These are phyloP conservation scores for Pachysandra terminalis DNA, from an alignment of 164 flowering plant species.

Conservation along the genomic window DNA sequence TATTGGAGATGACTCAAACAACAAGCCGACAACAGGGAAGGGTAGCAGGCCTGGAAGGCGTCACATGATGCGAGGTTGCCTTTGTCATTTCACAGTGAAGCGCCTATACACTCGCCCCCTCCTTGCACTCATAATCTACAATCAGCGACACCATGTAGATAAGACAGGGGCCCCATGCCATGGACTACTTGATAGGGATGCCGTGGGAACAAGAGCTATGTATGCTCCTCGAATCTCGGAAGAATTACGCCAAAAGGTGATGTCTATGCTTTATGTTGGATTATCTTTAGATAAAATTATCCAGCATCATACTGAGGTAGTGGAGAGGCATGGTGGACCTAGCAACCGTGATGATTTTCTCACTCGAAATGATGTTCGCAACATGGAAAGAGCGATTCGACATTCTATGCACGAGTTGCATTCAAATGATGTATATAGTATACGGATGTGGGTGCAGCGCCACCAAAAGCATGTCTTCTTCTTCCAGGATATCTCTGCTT, in stretches of 20 bases:
- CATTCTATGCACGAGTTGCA: conserved; percentile 38
- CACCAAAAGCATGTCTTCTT: conserved; percentile 42
- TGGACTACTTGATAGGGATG: conserved; percentile 52
- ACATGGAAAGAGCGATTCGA: conserved; percentile 43
- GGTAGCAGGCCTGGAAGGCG: conserved; percentile 64
- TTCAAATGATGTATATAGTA: conserved; percentile 30
- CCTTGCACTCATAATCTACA: conserved; percentile 56
- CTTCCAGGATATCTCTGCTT: conserved; percentile 31
- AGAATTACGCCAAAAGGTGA: conserved; percentile 45
- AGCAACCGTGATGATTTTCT: conserved; percentile 51
- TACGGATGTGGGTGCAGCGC: conserved; percentile 47
- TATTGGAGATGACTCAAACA: conserved; percentile 28
- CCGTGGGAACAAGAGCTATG: conserved; percentile 60
- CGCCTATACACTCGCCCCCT: conserved; percentile 54
- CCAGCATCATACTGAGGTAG: conserved; percentile 43
- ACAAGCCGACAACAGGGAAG: conserved; percentile 48
- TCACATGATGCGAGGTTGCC: conserved; percentile 67
- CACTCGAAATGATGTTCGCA: conserved; percentile 49
- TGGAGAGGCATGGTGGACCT: conserved; percentile 52
- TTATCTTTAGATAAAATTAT: conserved; percentile 43
- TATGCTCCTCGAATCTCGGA: conserved; percentile 57
- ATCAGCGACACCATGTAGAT: conserved; percentile 48
- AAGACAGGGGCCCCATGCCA: conserved; percentile 54
- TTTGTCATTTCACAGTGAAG: conserved; percentile 60
- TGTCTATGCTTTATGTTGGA: conserved; percentile 57